Evolutionary conservation across 495 filamentous ascomycete species (phyloP), one percentile per base, ranked within the genome.

Genomic region (Staphylotrichum tortipilum): DNA sequence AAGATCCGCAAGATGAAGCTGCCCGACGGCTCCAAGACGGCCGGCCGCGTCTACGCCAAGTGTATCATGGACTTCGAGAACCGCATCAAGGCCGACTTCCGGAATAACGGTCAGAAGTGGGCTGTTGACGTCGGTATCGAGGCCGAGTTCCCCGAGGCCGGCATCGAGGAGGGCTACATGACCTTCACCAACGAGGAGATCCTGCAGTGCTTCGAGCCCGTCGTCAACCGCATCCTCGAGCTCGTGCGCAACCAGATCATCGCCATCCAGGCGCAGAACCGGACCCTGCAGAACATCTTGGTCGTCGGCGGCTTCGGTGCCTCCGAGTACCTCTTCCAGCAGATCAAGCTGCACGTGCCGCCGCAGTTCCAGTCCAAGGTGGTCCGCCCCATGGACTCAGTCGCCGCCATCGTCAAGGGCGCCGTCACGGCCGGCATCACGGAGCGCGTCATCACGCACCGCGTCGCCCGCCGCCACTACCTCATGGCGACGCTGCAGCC

Each of bases 401-500:
- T 86, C 26, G 83, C 83, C 29, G 83, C 83, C 48, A 86, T 86
- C 46, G 83, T 86, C 65, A 86, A 86, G 69, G 83, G 83, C 33
- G 83, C 83, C 40, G 83, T 86, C 44, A 86, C 83, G 10, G 83
- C 92, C 34, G 92, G 92, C 73, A 97, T 98, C 59, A 95, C 90
- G 1, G 94, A 98, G 63, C 83, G 90, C 50, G 86, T 98, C 53
- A 82, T 98, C 60, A 98, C 94, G 4, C 89, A 91, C 55, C 92
- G 92, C 76, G 88, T 98, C 48, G 92, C 92, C n/a, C 86, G 92
- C 68, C 83, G 92, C 31, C 92, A 98, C 68, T 98, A 98, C 65
- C 88, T 98, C 49, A 97, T 98, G 92, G 94, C 92, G 35, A 98
- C 92, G 0, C 79, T 98, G 15, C 91, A 97, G 63, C 94, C 94